phyloP scores from a whole-genome alignment of 257 asterid species.

The Capsicum pubescens region DNA sequence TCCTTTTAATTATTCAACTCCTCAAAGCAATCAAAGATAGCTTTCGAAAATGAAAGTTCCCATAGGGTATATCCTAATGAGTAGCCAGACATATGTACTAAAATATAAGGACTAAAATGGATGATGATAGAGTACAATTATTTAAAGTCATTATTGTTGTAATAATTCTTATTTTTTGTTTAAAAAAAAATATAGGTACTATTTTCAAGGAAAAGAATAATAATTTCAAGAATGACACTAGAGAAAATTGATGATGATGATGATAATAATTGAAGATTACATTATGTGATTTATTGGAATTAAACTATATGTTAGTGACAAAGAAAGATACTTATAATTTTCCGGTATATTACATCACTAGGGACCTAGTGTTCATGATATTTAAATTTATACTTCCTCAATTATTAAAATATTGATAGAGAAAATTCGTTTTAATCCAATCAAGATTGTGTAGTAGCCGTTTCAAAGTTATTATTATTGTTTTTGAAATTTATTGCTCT shows the following conservation, averaged over 20 bases:
- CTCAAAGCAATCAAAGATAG: background rate
- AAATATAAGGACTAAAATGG: background rate
- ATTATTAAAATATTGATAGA: background rate
- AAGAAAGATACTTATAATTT: background rate
- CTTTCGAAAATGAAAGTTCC: background rate
- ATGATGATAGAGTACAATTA: constrained; percentile 8
- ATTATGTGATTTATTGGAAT: background rate
- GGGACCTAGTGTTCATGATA: constrained; percentile 4
- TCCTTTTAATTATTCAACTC: constrained; percentile 28
- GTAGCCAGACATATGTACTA: too few relatives aligned
- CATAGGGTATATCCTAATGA: background rate
- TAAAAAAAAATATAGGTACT: background rate
- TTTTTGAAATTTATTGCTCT: background rate
- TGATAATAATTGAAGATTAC: constrained; percentile 10
- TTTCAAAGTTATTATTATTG: background rate
- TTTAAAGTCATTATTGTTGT: background rate
- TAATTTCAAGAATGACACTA: background rate
- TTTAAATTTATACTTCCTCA: background rate
- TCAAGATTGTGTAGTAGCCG: background rate
- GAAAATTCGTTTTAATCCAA: too few relatives aligned
- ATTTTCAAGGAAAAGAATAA: background rate
- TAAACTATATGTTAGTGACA: background rate
- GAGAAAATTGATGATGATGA: background rate
- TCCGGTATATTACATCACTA: background rate
- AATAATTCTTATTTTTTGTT: too few relatives aligned